phyloP scores from a whole-genome alignment of 2,329 filamentous ascomycete species.

The Coniochaeta hoffmannii region DNA sequence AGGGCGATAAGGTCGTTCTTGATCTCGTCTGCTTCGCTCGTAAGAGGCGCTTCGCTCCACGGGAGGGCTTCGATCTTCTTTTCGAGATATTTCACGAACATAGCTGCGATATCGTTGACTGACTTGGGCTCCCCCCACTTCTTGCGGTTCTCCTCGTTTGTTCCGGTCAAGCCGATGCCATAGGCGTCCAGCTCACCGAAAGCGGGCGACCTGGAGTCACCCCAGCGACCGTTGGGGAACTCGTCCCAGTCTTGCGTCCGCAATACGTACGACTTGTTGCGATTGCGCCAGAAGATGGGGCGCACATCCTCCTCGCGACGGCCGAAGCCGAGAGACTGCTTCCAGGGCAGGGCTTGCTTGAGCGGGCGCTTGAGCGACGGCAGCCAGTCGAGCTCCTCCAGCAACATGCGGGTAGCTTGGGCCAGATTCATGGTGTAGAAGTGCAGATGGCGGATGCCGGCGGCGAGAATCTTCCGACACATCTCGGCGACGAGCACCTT shows the following conservation, averaged over 20 bases:
- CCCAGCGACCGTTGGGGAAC: constrained; percentile 98
- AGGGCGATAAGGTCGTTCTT: constrained; percentile 69
- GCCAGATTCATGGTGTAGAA: constrained; percentile 99
- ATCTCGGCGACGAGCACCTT: constrained; percentile 81
- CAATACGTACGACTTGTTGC: constrained; percentile 90
- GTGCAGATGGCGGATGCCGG: constrained; percentile 81
- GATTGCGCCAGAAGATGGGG: constrained; percentile 97
- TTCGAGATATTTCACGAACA: constrained; percentile 81
- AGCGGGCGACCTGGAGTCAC: constrained; percentile 89
- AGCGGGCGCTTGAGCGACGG: constrained; percentile 71
- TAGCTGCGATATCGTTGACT: constrained; percentile 69
- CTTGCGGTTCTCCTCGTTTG: constrained; percentile 92
- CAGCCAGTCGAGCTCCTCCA: constrained; percentile 80
- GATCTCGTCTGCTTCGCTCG: constrained; percentile 73
- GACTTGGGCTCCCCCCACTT: constrained; percentile 84
- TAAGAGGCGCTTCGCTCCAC: constrained; percentile 89
- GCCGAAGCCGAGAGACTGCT: constrained; percentile 84
- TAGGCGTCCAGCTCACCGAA: constrained; percentile 95
- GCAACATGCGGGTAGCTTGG: constrained; percentile 85
- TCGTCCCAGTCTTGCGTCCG: constrained; percentile 99
- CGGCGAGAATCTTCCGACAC: constrained; percentile 77
- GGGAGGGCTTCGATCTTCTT: constrained; percentile 76
- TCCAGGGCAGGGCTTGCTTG: constrained; percentile 91
- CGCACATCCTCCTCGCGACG: constrained; percentile 91
- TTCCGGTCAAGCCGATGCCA: constrained; percentile 86